phyloP scores from a whole-genome alignment of 495 filamentous ascomycete species.

The Penicillium samsonianum region DNA sequence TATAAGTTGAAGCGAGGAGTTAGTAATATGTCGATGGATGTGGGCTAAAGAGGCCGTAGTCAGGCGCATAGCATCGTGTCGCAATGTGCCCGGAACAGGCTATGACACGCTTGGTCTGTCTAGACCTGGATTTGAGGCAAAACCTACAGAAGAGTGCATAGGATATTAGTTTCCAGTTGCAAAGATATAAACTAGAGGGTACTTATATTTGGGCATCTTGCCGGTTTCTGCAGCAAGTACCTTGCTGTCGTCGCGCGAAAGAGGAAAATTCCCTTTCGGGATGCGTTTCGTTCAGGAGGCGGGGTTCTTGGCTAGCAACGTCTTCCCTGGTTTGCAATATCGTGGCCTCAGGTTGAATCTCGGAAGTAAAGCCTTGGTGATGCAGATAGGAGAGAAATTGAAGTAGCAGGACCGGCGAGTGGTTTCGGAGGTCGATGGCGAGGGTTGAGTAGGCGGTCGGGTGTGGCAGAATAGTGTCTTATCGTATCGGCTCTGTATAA shows the following conservation, averaged over 20 bases:
- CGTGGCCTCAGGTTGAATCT: background rate
- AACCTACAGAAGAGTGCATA: slow-evolving; percentile 70
- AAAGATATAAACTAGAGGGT: slow-evolving; percentile 4
- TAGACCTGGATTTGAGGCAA: background rate
- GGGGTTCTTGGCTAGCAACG: background rate
- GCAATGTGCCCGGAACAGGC: slow-evolving; percentile 17
- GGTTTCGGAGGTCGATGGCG: slow-evolving; percentile 21
- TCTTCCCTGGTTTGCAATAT: background rate
- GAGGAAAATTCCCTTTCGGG: slow-evolving; percentile 28
- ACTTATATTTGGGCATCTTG: slow-evolving; percentile 85
- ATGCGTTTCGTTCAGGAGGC: slow-evolving; percentile 15
- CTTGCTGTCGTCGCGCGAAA: slow-evolving; percentile 23
- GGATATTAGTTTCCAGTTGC: slow-evolving; percentile 48
- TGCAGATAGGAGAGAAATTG: background rate
- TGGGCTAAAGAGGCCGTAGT: background rate
- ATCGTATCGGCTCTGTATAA: background rate
- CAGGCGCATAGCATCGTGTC: slow-evolving; percentile 7
- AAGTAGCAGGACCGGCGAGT: slow-evolving; percentile 3
- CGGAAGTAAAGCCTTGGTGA: background rate
- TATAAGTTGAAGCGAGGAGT: slow-evolving; percentile 38
- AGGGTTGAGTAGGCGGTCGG: slow-evolving; percentile 22
- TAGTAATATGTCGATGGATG: slow-evolving; percentile 7
- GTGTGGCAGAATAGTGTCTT: slow-evolving; percentile 18
- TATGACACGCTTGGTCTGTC: slow-evolving; percentile 5
- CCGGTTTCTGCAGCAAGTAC: slow-evolving; percentile 21